phyloP scores from a whole-genome alignment of 2,329 filamentous ascomycete species.

The Dothideomycetes sp. region DNA sequence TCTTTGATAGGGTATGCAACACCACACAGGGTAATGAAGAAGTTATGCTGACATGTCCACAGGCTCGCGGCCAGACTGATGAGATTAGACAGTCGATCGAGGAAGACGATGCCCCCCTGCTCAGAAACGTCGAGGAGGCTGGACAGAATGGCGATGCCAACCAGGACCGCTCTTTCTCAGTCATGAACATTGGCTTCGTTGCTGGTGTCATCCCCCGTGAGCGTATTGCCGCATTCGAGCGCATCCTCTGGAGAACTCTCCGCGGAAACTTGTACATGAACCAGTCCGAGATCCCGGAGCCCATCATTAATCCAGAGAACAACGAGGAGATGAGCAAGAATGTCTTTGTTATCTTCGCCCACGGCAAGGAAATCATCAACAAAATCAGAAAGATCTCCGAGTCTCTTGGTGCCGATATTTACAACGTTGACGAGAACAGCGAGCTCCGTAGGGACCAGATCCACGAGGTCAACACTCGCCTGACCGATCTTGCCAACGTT shows the following conservation, averaged over 20 bases:
- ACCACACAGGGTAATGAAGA: too few species aligned
- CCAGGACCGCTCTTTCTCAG: conserved; percentile 80
- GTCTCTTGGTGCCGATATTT: conserved; percentile 88
- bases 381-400: conserved; percentile 99
- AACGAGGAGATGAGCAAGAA: conserved; percentile 94
- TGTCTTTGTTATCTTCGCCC: conserved; percentile 97
- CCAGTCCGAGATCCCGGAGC: conserved; percentile 93
- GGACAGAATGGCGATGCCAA: conserved; percentile 50
- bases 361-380: conserved; percentile 94
- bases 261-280: conserved; percentile 99
- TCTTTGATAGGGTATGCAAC: conserved; percentile 69
- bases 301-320: conserved; percentile 79
- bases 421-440: conserved; percentile 95
- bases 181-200: conserved; percentile 98
- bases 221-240: conserved; percentile 87
- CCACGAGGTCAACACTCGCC: conserved; percentile 88
- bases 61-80: conserved; percentile 87
- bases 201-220: conserved; percentile 91
- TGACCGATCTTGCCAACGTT: conserved; percentile 85
- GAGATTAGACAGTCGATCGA: conserved; percentile 87
- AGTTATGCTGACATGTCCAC: conserved; percentile 6
- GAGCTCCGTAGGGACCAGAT: conserved; percentile 92
- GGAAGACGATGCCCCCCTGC: conserved; percentile 83
- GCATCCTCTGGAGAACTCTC: conserved; percentile 93
- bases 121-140: conserved; percentile 86